Conservation (phyloP, 208 protist species). For the Cochliopodium minus region DNA sequence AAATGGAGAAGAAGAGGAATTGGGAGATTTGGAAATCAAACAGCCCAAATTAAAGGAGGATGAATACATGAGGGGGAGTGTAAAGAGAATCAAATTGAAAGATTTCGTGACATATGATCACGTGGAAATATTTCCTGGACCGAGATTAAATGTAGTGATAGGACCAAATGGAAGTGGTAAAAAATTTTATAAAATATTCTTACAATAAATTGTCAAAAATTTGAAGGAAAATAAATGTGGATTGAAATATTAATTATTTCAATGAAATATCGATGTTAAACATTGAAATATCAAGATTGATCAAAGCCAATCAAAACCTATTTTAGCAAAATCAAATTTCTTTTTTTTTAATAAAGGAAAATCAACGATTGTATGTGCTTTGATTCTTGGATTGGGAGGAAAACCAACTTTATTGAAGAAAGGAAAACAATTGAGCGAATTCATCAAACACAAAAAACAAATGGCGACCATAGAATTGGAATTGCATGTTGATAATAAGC, state of each 20-base stretch:
- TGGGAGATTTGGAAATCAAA: no score
- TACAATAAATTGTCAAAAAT: neutral
- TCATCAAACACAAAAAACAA: constrained; percentile 7
- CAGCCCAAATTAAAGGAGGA: no score
- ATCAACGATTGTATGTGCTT: constrained; percentile 12
- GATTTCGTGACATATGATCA: constrained; percentile 27
- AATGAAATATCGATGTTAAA: no score
- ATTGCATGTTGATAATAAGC: no score
- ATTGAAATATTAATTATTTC: no score
- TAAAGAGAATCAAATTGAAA: constrained; percentile 15
- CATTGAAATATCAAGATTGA: no score
- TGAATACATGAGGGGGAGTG: no score
- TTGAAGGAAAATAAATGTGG: neutral
- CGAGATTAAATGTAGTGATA: constrained; percentile 27
- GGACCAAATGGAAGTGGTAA: constrained; percentile 30
- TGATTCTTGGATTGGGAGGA: constrained; percentile 10
- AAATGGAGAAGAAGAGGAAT: no score
- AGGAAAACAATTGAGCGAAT: constrained; percentile 2
- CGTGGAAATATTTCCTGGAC: constrained; percentile 22
- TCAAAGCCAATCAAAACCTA: no score
- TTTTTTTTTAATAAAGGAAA: no score
- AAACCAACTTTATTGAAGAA: neutral
- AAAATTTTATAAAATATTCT: neutral
- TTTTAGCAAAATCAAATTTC: no score
- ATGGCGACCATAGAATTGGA: constrained; percentile 8